These are phyloP conservation scores for Coprinopsis strossmayeri DNA, from an alignment of 768 basidiomycete genomes.

Conservation along the genomic window DNA sequence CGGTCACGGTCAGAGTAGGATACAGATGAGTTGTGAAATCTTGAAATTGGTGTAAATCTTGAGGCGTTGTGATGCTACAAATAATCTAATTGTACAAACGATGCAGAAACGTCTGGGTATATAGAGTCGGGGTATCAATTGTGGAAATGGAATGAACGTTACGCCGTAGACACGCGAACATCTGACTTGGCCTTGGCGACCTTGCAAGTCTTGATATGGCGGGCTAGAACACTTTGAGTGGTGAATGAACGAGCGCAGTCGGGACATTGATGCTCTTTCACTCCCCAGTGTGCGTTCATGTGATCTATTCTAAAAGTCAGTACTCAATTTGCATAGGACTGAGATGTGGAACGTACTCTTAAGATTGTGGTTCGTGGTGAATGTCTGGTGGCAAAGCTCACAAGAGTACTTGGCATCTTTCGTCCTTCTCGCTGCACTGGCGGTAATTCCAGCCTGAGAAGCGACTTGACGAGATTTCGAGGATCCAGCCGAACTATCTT, in stretches of 20 bases:
- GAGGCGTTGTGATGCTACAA: background rate
- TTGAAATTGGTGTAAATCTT: no score
- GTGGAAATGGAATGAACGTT: no score
- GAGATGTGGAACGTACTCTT: constrained; percentile 16
- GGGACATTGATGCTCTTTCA: constrained; percentile 12
- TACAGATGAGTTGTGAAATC: no score
- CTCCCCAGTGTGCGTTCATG: constrained; percentile 12
- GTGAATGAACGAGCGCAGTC: constrained; percentile 12
- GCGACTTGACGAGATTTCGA: constrained; percentile 9
- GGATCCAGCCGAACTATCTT: no score
- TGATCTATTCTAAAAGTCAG: constrained; percentile 10
- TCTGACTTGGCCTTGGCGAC: background rate
- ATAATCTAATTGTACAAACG: background rate
- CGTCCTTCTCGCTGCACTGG: constrained; percentile 15
- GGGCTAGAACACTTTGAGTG: constrained; percentile 11
- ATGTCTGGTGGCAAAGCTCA: constrained; percentile 16
- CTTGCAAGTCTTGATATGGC: constrained; percentile 13
- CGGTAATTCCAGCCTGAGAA: constrained; percentile 14
- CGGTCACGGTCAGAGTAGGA: no score
- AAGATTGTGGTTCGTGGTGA: constrained; percentile 22
- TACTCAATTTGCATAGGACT: background rate
- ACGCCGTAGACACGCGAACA: no score
- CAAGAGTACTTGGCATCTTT: constrained; percentile 18
- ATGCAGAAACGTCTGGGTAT: background rate
- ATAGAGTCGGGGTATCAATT: background rate